Evolutionary conservation across 352 stramenopile species (phyloP).

Genomic region (Thalassiosira allenii): DNA sequence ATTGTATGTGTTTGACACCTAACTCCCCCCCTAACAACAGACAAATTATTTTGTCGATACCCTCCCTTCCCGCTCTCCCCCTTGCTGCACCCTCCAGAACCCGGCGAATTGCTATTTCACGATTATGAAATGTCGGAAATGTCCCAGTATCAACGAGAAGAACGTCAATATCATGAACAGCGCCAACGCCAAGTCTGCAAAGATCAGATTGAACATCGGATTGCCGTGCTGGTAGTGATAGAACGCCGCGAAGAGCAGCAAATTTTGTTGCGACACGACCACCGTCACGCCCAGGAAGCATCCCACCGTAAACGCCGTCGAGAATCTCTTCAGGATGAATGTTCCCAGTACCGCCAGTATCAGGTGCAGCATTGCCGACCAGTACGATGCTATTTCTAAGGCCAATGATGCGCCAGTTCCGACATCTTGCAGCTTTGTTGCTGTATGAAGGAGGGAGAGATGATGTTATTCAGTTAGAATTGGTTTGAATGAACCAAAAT

Average conservation of each 20-base stretch:
- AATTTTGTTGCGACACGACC: slow-evolving; percentile 80
- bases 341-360: slow-evolving; percentile 74
- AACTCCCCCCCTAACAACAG: too few species aligned
- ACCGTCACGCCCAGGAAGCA: slow-evolving; percentile 77
- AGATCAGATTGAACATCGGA: slow-evolving; percentile 62
- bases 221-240: slow-evolving; percentile 69
- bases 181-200: slow-evolving; percentile 69
- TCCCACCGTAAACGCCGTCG: slow-evolving; percentile 78
- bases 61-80: background rate
- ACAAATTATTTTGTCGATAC: too few species aligned
- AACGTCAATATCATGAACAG: slow-evolving; percentile 73
- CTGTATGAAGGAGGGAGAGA: slow-evolving; percentile 31
- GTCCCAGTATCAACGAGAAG: slow-evolving; percentile 72
- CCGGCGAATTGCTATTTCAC: slow-evolving; percentile 25
- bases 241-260: slow-evolving; percentile 78
- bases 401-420: slow-evolving; percentile 53
- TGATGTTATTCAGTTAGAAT: too few species aligned
- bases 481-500: background rate
- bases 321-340: slow-evolving; percentile 83
- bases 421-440: slow-evolving; percentile 63
- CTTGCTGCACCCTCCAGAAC: background rate
- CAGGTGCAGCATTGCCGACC: slow-evolving; percentile 74
- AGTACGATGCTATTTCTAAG: slow-evolving; percentile 68
- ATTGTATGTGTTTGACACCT: too few species aligned
- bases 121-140: slow-evolving; percentile 78